Evolutionary conservation across 2,329 filamentous ascomycete species (phyloP).

Genomic region (Capronia epimyces): DNA sequence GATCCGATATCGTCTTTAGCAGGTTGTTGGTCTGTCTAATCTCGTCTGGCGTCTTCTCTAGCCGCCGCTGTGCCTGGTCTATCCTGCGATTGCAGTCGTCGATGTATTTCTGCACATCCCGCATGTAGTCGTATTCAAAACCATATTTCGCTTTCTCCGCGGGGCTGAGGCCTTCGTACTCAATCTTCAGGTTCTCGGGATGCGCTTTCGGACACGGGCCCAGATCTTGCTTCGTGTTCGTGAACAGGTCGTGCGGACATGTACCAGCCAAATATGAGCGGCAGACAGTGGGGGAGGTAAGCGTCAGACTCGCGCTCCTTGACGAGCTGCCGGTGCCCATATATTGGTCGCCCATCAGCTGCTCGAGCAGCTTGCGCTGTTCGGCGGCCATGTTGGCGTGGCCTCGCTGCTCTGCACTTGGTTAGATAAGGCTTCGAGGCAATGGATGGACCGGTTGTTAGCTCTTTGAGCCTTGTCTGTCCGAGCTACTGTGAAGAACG

Average conservation of each 20-base stretch:
- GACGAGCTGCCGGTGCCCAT: conserved; percentile 71
- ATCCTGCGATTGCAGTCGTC: conserved; percentile 94
- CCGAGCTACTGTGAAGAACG: background rate
- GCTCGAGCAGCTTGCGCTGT: conserved; percentile 97
- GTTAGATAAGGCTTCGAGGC: background rate
- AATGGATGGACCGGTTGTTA: background rate
- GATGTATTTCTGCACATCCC: conserved; percentile 93
- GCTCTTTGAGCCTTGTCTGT: background rate
- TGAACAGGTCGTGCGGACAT: conserved; percentile 98
- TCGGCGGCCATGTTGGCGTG: conserved; percentile 75
- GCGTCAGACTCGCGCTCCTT: conserved; percentile 73
- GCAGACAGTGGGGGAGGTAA: conserved; percentile 90
- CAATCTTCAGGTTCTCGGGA: conserved; percentile 77
- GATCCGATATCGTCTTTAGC: conserved; percentile 78
- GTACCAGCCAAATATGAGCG: conserved; percentile 89
- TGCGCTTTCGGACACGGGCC: conserved; percentile 85
- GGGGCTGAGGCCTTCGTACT: conserved; percentile 72
- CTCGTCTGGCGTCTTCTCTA: conserved; percentile 91
- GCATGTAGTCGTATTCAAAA: conserved; percentile 95
- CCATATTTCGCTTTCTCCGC: conserved; percentile 71
- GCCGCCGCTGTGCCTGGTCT: conserved; percentile 75
- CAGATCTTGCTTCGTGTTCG: conserved; percentile 97
- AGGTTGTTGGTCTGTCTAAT: conserved; percentile 90
- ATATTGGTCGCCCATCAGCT: conserved; percentile 70
- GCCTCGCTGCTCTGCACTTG: background rate